Percentiles rank a stretch among this genome's conserved stretches.
Conservation (phyloP, 257 asterid genomes). For the Ajuga chamaepitys region DNA sequence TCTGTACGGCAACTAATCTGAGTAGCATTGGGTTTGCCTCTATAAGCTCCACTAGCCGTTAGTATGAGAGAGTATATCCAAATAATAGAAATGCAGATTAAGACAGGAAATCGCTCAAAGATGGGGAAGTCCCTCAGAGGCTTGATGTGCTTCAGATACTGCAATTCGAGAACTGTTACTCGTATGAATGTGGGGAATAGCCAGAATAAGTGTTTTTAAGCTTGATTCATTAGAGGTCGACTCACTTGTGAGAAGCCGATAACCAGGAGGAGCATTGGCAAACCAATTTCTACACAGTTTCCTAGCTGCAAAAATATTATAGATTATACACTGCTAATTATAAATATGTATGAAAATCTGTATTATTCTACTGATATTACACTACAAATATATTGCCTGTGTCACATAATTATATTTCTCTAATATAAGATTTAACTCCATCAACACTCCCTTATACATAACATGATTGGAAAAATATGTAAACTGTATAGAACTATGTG, state of each 20-base stretch:
- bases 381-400: too few species aligned
- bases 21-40: conserved; percentile 42
- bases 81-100: conserved; percentile 61
- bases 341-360: too few species aligned
- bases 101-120: conserved; percentile 83
- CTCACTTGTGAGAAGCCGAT: conserved; percentile 90
- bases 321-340: too few species aligned
- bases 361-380: too few species aligned
- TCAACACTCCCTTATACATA: too few species aligned
- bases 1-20: conserved; percentile 84
- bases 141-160: conserved; percentile 90
- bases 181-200: conserved; percentile 19
- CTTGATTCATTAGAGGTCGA: not conserved
- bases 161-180: conserved; percentile 31
- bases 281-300: conserved; percentile 87
- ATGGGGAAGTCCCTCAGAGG: conserved; percentile 87
- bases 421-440: too few species aligned
- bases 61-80: conserved; percentile 82
- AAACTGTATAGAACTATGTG: too few species aligned
- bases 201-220: not conserved
- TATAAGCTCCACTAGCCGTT: conserved; percentile 92
- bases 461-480: too few species aligned
- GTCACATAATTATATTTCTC: too few species aligned
- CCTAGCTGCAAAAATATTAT: conserved; percentile 55
- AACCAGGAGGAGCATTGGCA: conserved; percentile 80